Conservation (phyloP, 768 basidiomycete species). For the Coprinopsis cinerea region DNA sequence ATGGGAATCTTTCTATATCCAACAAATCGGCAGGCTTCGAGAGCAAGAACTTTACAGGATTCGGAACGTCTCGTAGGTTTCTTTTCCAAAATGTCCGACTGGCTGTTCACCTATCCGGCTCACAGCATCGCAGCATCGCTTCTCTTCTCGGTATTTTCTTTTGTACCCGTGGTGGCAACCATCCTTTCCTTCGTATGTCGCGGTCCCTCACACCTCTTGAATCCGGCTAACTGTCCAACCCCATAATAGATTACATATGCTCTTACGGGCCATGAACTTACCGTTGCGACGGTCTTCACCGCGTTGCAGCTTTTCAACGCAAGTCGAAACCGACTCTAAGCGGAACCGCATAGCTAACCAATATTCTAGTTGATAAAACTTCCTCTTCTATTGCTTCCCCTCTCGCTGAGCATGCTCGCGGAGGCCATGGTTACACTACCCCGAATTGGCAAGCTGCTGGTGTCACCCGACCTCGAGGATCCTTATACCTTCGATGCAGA, state of each 20-base stretch:
- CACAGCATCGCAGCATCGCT: conserved; percentile 28
- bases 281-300: conserved; percentile 49
- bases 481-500: conserved; percentile 38
- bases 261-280: conserved; percentile 47
- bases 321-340: conserved; percentile 10
- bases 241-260: conserved; percentile 58
- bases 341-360: neutral
- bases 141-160: conserved; percentile 38
- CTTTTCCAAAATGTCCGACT: neutral
- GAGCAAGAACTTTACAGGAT: conserved; percentile 34
- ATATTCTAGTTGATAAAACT: conserved; percentile 43
- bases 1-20: conserved; percentile 48
- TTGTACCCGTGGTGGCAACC: conserved; percentile 48
- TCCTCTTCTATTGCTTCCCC: conserved; percentile 50
- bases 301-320: conserved; percentile 58
- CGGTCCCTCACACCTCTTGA: neutral
- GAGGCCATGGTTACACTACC: conserved; percentile 47
- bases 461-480: conserved; percentile 48
- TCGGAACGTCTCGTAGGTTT: conserved; percentile 31
- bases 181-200: conserved; percentile 46
- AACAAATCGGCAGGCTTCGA: conserved; percentile 36
- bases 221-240: neutral
- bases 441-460: conserved; percentile 42
- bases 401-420: conserved; percentile 41
- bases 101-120: neutral